phyloP scores from a whole-genome alignment of 108 stramenopile genomes.

The Skeletonema tropicum region DNA sequence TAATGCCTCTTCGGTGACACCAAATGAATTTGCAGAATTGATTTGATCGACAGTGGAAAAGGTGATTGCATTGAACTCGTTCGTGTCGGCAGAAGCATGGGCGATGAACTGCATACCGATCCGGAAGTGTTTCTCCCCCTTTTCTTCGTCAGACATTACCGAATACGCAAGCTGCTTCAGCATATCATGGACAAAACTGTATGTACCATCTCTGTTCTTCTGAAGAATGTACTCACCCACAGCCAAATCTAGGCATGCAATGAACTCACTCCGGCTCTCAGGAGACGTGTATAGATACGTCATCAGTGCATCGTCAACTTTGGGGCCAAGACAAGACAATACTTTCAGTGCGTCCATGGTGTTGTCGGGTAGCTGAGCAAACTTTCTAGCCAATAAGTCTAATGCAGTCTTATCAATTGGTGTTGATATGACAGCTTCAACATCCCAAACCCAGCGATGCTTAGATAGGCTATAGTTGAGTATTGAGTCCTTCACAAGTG shows the following conservation, averaged over 20 bases:
- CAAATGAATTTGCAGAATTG: constrained; percentile 8
- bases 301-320: constrained; percentile 9
- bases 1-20: neutral
- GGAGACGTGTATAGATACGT: neutral
- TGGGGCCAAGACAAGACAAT: constrained; percentile 16
- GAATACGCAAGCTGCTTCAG: constrained; percentile 12
- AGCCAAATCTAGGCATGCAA: neutral
- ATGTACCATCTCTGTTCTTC: neutral
- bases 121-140: constrained; percentile 1
- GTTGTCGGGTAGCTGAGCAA: neutral
- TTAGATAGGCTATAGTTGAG: constrained; percentile 4
- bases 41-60: constrained; percentile 25
- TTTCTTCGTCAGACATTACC: constrained; percentile 2
- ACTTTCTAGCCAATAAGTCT: constrained; percentile 7
- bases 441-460: constrained; percentile 22
- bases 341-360: constrained; percentile 7
- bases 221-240: constrained; percentile 11
- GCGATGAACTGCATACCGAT: constrained; percentile 8
- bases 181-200: constrained; percentile 25
- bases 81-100: neutral
- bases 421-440: neutral
- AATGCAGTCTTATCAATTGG: constrained; percentile 7
- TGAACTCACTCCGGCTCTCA: neutral
- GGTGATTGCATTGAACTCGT: neutral
- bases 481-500: constrained; percentile 6